Evolutionary conservation across 2,329 filamentous ascomycete genomes (phyloP), one percentile per base, ranked within the genome.

Genomic region (Pseudopyrenochaeta lycopersici): DNA sequence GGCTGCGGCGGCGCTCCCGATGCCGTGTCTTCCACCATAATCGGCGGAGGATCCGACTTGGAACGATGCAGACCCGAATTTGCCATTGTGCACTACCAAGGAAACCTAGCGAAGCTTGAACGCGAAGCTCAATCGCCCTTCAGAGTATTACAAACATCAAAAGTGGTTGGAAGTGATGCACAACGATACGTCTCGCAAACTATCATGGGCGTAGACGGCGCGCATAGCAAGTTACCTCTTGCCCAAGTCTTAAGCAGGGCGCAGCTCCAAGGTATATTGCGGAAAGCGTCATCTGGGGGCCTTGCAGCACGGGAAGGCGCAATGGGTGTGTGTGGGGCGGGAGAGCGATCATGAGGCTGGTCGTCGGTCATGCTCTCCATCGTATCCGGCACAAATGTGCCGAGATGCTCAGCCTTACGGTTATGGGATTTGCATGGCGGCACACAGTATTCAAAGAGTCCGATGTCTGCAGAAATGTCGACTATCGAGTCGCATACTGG

Each of bases 21-120:
- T 40, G 63, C 65, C 30, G 68, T 73, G 45, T 76, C 73, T 58
- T 76, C 69, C 2, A 76, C 59, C 21, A 64, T 71, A 41, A 75
- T 75, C 38, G 71, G 68, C 15, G 74, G 66, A 31, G 71, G 61
- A 49, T 71, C 68, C 11, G 63, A 62, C 32, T 49, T 57, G 5
- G 58, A 58, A 35, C 62, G 60, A 21, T 56, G 52, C 15, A 36
- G 55, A 18, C 27, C 32, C 23, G 48, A 35, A 20, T 38, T 38
- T 35, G 49, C 39, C 57, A 53, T 60, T 10, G 7, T 54, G 29
- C 30, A 20, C 27, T 30, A 40, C 23, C 23, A 27, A 27, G 23
- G 23, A 43, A 21, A n/a, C 9, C 15, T 42, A 33, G 11, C 39
- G 33, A 50, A 40, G 23, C 39, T 36, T 57, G 46, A 17, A 14